Conservation (phyloP, 192 early-diverging fungal species). For the Coemansia sp. region DNA sequence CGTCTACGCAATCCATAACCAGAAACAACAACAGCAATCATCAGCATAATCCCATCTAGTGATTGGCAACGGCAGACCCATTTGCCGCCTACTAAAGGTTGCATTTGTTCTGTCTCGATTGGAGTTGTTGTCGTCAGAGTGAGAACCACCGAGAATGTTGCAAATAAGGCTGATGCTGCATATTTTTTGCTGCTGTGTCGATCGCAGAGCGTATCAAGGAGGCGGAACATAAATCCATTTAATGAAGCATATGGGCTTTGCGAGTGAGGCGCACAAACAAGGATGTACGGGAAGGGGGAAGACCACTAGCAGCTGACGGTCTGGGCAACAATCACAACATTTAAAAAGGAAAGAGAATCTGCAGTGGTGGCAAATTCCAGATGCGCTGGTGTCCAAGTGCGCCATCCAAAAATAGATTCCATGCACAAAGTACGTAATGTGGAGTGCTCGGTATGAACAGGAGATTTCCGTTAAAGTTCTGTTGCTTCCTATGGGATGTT, state of each 20-base stretch:
- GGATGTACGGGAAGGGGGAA: neutral
- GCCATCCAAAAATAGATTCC: conserved; percentile 5
- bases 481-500: neutral
- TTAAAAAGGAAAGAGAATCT: conserved; percentile 3
- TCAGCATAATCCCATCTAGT: neutral
- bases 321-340: conserved; percentile 11
- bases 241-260: too few species aligned
- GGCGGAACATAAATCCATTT: too few species aligned
- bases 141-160: too few species aligned
- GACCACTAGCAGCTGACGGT: conserved; percentile 6
- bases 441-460: neutral
- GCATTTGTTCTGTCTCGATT: neutral
- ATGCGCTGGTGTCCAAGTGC: too few species aligned
- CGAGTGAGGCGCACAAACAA: conserved; percentile 8
- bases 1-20: conserved; percentile 1
- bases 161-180: too few species aligned
- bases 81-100: neutral
- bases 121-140: too few species aligned
- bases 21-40: conserved; percentile 16
- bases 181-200: too few species aligned
- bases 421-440: conserved; percentile 21
- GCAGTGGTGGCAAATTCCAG: neutral
- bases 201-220: too few species aligned
- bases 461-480: conserved; percentile 8
- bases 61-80: conserved; percentile 5